Evolutionary conservation across 257 asterid genomes (phyloP), one percentile per base, ranked within the genome.

Genomic region (Solanum pimpinellifolium): DNA sequence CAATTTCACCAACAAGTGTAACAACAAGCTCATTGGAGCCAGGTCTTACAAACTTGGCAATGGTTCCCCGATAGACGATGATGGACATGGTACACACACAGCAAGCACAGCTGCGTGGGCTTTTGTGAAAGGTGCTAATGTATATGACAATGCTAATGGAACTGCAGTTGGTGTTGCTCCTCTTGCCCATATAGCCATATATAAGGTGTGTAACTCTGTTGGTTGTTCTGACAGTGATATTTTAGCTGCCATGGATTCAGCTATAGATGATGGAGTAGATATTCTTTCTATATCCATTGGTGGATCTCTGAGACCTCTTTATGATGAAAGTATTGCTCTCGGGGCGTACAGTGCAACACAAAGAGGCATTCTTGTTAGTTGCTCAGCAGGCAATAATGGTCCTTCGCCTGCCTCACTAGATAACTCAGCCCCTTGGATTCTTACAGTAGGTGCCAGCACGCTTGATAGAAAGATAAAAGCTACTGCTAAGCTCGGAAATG

Each of bases 21-120:
- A 93, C 59, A 93, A 92, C 78, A 92, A 92, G 85, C 87, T 93
- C 77, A 92, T 92, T 9, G 96, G 96, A 52, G 93, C 93, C 1
- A 88, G 92, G 62, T 10, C 41, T 42, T 87, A 88, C 7, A 0
- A 9, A 0, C 11, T 0, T 1, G 85, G 14, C 9, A 27, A n/a
- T 13, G 89, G 65, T 5, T 59, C 88, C 0, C 91, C 93, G 0
- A 18, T 88, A 0, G 95, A 92, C 21, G 10, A 7, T 1, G 9
- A 14, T 7, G 96, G 95, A 8, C 96, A 93, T 23, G 95, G 96
- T 9, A 91, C 95, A 0, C 94, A 92, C 31, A 87, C 90, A 0
- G 93, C 96, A 0, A 25, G 93, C 81, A 93, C 90, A 7, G 95
- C 95, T 1, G 96, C 94, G 1, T 94, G 96, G 10, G 90, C 83